Evolutionary conservation across 225 moss, liverwort and hornwort species (phyloP).

Genomic region (Ulota crispa): DNA sequence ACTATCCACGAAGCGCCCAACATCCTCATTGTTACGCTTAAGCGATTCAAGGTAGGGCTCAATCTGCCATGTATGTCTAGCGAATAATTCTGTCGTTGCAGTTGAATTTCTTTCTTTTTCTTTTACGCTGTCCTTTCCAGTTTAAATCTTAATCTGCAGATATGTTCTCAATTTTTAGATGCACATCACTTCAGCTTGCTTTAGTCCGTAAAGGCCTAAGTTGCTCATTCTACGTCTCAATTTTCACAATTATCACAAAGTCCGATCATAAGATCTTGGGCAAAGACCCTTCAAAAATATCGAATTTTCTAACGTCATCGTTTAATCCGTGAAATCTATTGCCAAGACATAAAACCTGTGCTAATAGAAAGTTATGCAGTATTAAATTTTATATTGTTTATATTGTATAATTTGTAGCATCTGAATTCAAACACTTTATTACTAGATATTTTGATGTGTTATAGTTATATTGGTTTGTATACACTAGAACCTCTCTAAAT

Average conservation of each 20-base stretch:
- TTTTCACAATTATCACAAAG: background rate
- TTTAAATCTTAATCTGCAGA: background rate
- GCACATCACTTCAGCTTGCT: background rate
- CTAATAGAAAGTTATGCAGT: background rate
- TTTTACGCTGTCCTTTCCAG: background rate
- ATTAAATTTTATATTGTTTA: background rate
- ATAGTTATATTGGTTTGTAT: background rate
- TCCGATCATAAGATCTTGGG: background rate
- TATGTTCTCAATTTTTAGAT: background rate
- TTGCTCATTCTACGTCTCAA: background rate
- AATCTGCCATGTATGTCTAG: background rate
- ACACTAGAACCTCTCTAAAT: too few relatives aligned
- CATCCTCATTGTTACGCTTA: constrained; percentile 82
- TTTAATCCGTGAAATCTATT: background rate
- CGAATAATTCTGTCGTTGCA: constrained; percentile 5
- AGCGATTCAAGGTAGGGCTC: constrained; percentile 77
- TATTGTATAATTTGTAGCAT: background rate
- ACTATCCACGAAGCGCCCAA: constrained; percentile 90
- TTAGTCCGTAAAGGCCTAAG: background rate
- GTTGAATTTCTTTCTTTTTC: background rate
- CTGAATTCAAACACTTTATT: background rate
- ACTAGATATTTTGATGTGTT: background rate
- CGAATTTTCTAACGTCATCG: background rate
- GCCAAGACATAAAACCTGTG: background rate
- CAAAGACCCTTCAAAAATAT: background rate